phyloP scores from a whole-genome alignment of 805 yeast species.

The Saccharomycopsis sp. region DNA sequence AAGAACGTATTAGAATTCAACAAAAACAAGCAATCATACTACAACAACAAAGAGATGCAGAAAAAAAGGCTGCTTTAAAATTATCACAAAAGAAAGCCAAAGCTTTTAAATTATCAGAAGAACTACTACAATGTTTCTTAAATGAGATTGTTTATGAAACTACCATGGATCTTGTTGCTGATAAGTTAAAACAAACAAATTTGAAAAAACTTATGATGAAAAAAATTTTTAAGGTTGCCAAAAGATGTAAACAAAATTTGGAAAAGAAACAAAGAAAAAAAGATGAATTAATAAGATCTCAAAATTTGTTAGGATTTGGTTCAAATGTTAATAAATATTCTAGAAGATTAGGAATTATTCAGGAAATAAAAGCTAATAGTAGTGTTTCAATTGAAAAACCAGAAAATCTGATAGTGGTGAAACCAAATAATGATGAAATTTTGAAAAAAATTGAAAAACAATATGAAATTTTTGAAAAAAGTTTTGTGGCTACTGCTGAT shows the following conservation, averaged over 20 bases:
- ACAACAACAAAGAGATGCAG: slow-evolving; percentile 6
- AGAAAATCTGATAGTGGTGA: background rate
- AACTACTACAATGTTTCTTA: slow-evolving; percentile 8
- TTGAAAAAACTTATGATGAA: slow-evolving; percentile 26
- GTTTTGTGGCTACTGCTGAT: no score
- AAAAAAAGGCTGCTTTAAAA: slow-evolving; percentile 4
- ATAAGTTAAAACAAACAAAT: slow-evolving; percentile 24
- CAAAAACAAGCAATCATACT: background rate
- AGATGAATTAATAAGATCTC: slow-evolving; percentile 29
- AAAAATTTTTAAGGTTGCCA: slow-evolving; percentile 25
- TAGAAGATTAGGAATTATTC: slow-evolving; percentile 20
- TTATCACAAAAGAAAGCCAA: slow-evolving; percentile 12
- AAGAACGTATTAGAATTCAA: slow-evolving; percentile 3
- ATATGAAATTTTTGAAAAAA: no score
- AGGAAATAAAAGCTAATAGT: slow-evolving; percentile 7
- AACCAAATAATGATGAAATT: no score
- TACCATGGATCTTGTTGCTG: slow-evolving; percentile 39
- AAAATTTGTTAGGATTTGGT: slow-evolving; percentile 26
- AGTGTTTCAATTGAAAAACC: no score
- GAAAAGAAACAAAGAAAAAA: slow-evolving; percentile 28
- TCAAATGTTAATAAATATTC: slow-evolving; percentile 20
- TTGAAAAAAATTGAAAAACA: no score
- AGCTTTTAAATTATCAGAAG: slow-evolving; percentile 27
- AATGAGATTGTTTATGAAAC: slow-evolving; percentile 11
- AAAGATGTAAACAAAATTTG: slow-evolving; percentile 19